Evolutionary conservation across 2,329 filamentous ascomycete genomes (phyloP), one percentile per base, ranked within the genome.

Genomic region (Zasmidium cellare): DNA sequence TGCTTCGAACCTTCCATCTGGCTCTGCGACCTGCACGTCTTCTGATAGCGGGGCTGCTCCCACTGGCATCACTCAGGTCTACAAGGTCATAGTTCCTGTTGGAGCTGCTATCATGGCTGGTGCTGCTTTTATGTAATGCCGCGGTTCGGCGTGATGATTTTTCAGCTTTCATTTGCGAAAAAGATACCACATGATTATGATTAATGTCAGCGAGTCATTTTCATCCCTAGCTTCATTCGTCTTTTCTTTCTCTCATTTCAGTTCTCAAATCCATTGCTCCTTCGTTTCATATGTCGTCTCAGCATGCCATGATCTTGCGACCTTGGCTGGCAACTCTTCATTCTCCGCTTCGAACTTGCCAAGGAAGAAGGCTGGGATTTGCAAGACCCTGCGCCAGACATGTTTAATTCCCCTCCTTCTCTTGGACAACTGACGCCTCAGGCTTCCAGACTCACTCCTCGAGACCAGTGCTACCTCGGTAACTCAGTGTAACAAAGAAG

Each of bases 51-150:
- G 35, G 44, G 61, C 58, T 20, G 53, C 48, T 24, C 22, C 61
- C 2, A 61, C 56, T 16, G 51, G 47, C 38, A 35, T 63, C 16
- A 51, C 48, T n/a, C 51, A 61, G 41, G 52, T 61, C 18, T 58
- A 59, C 54, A 61, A 63, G 56, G 46, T 61, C 38, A 19, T 61
- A 16, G 61, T 63, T 9, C 58, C 61, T 11, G 51, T 61, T 41
- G 61, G 53, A 6, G 54, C 52, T 19, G 61, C 46, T 5, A 25
- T 59, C 6, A 56, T 55, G 19, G 56, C 31, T 22, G 48, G 51
- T 22, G 51, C 51, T n/a, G 19, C 19, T 22, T 47, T 24, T 16
- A 24, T 47, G 9, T 47, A 47, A 47, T 16, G 35, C 35, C n/a
- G 35, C 35, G n/a, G 35, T 16, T 3, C n/a, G 35, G 35, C 16